Conservation (phyloP, 2,329 filamentous ascomycete species). For the Aspergillus sp. region DNA sequence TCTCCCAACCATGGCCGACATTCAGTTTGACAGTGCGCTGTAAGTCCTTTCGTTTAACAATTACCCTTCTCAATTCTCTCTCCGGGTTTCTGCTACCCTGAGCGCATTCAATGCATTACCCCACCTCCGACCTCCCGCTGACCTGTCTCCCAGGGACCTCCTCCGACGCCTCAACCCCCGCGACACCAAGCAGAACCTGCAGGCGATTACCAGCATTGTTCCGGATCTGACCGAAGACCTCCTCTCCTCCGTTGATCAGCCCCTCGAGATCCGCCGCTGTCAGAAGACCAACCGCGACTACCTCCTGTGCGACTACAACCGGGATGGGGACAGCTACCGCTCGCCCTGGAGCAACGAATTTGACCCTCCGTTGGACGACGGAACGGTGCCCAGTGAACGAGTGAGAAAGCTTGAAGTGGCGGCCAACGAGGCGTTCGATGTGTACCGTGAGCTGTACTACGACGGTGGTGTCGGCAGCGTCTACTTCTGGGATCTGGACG, state of each 20-base stretch:
- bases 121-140: conserved; percentile 25
- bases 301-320: conserved; percentile 99
- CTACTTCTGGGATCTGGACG: conserved; percentile 97
- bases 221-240: conserved; percentile 96
- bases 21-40: conserved; percentile 52
- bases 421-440: conserved; percentile 94
- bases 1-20: conserved; percentile 40
- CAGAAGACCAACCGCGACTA: conserved; percentile 89
- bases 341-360: conserved; percentile 99
- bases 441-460: conserved; percentile 89
- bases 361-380: conserved; percentile 84
- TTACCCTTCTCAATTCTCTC: neutral
- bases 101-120: conserved; percentile 14
- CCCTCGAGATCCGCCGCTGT: conserved; percentile 81
- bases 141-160: conserved; percentile 68
- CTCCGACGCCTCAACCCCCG: conserved; percentile 96
- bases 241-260: conserved; percentile 95
- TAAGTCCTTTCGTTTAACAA: conserved; percentile 27
- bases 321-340: conserved; percentile 94
- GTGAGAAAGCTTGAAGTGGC: conserved; percentile 91
- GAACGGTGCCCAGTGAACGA: conserved; percentile 82
- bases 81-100: neutral
- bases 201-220: conserved; percentile 80
- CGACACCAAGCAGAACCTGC: conserved; percentile 82
- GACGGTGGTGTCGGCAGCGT: conserved; percentile 95